A percentile compares a stretch with the other conserved stretches of the same genome.
Conservation (phyloP, 2,329 filamentous ascomycete species). For the Cladosporium sp. region DNA sequence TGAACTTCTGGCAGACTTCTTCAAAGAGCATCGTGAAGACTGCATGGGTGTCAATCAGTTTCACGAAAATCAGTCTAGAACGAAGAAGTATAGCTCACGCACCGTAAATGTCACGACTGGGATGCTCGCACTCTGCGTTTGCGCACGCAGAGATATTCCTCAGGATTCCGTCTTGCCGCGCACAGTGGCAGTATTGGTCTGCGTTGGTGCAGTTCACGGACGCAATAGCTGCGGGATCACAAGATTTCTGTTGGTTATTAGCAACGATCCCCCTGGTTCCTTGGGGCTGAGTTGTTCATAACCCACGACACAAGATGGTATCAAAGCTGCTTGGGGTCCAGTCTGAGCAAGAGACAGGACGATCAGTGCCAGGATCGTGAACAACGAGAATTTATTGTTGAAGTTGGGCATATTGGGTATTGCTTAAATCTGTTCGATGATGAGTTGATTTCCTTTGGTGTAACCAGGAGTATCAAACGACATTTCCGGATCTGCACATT, state of each 20-base stretch:
- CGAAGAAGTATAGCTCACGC: neutral
- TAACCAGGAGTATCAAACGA: too few species aligned
- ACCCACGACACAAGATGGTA: conserved; percentile 20
- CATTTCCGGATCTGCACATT: too few species aligned
- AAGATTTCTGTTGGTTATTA: conserved; percentile 14
- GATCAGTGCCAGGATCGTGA: neutral
- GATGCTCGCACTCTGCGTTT: conserved; percentile 14
- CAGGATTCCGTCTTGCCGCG: conserved; percentile 18
- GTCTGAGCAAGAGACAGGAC: conserved; percentile 14
- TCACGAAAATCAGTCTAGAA: neutral
- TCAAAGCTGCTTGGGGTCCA: conserved; percentile 16
- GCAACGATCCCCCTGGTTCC: neutral
- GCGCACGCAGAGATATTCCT: conserved; percentile 20
- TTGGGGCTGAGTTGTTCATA: too few species aligned
- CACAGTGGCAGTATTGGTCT: conserved; percentile 22
- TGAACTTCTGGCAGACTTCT: conserved; percentile 19
- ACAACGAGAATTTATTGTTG: neutral
- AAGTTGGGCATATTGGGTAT: neutral
- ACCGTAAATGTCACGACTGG: conserved; percentile 19
- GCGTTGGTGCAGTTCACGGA: conserved; percentile 22
- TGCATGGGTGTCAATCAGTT: conserved; percentile 4
- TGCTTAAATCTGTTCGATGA: neutral
- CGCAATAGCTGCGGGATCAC: conserved; percentile 21
- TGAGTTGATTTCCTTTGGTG: too few species aligned
- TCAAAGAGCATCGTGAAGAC: conserved; percentile 20